Evolutionary conservation across 305 asterid genomes (phyloP).

Genomic region (Solanum chacoense): DNA sequence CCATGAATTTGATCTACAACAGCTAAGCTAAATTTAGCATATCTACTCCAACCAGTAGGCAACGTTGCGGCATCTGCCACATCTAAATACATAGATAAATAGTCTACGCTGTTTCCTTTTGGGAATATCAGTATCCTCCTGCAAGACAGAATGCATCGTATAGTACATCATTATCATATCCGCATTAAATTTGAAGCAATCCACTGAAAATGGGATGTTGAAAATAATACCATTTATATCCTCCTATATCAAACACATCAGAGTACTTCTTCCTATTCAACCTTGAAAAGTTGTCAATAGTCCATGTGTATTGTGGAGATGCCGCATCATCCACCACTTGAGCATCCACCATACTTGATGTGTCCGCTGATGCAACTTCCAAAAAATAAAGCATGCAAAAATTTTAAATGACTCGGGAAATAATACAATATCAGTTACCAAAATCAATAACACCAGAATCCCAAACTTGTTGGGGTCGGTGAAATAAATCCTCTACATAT

Average conservation of each 20-base stretch:
- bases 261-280: slow-evolving; percentile 37
- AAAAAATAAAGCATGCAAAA: neutral
- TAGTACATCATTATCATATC: neutral
- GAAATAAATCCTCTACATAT: neutral
- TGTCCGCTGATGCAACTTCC: slow-evolving; percentile 26
- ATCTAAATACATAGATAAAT: slow-evolving; percentile 33
- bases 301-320: slow-evolving; percentile 36
- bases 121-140: slow-evolving; percentile 43
- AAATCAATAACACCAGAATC: neutral
- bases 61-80: slow-evolving; percentile 27
- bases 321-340: slow-evolving; percentile 18
- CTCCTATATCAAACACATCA: slow-evolving; percentile 26
- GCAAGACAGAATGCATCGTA: neutral
- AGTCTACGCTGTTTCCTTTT: slow-evolving; percentile 30
- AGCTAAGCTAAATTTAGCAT: slow-evolving; percentile 36
- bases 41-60: slow-evolving; percentile 42
- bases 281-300: slow-evolving; percentile 26
- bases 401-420: neutral
- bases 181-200: neutral
- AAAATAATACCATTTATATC: slow-evolving; percentile 12
- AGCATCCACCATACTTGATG: slow-evolving; percentile 15
- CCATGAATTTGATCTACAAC: slow-evolving; percentile 28
- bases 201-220: slow-evolving; percentile 7
- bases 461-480: neutral
- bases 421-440: neutral